These are phyloP conservation scores for Fusarium sp. DNA, from an alignment of 2,329 filamentous ascomycete genomes.

Conservation along the genomic window DNA sequence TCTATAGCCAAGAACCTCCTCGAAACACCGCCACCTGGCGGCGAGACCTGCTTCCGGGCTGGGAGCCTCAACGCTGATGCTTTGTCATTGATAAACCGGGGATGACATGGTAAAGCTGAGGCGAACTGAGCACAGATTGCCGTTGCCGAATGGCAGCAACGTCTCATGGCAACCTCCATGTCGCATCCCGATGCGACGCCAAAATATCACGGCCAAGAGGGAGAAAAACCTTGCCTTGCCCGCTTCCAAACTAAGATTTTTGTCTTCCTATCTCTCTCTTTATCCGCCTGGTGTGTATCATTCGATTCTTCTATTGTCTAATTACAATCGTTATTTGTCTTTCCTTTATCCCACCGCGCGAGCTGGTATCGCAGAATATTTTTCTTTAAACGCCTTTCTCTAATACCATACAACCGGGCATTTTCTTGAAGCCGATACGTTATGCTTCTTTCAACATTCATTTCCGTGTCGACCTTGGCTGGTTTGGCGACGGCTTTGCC, in stretches of 20 bases:
- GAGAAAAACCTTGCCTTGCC: slow-evolving; percentile 28
- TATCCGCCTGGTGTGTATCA: slow-evolving; percentile 23
- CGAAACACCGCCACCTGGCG: slow-evolving; percentile 22
- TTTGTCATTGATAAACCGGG: neutral
- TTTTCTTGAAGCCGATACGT: neutral
- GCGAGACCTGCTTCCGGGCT: slow-evolving; percentile 16
- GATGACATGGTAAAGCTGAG: neutral
- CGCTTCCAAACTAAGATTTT: slow-evolving; percentile 15
- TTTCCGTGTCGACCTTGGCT: slow-evolving; percentile 21
- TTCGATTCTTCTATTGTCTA: slow-evolving; percentile 32
- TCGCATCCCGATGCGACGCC: slow-evolving; percentile 9
- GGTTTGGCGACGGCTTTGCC: slow-evolving; percentile 31
- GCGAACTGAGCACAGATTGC: slow-evolving; percentile 15
- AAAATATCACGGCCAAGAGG: slow-evolving; percentile 30
- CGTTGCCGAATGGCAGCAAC: slow-evolving; percentile 23
- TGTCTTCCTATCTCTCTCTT: neutral
- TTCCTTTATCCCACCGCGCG: slow-evolving; percentile 28
- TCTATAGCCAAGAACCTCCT: slow-evolving; percentile 29
- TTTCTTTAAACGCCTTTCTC: slow-evolving; percentile 2
- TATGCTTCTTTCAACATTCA: slow-evolving; percentile 30
- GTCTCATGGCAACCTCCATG: slow-evolving; percentile 23
- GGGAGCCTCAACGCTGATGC: neutral
- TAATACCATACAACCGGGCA: neutral
- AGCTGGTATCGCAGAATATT: slow-evolving; percentile 36
- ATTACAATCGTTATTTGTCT: slow-evolving; percentile 11